Conservation (phyloP, 305 asterid genomes). For the Solanum chacoense region DNA sequence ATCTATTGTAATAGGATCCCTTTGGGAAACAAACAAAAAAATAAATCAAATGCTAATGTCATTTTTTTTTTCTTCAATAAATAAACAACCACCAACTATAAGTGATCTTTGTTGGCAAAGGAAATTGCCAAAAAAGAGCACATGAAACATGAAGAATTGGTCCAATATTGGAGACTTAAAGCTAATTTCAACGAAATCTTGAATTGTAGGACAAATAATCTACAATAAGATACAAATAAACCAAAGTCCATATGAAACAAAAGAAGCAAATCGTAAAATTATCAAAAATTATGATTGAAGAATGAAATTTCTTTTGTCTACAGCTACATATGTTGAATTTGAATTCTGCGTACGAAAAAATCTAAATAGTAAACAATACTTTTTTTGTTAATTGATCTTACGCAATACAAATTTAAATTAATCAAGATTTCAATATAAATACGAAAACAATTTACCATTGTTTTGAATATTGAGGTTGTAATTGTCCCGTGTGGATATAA, state of each 20-base stretch:
- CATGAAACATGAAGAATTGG: not conserved
- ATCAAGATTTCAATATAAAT: not conserved
- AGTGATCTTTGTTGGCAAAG: not conserved
- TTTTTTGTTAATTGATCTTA: fast-evolving
- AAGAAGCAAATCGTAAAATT: not conserved
- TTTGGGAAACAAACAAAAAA: not conserved
- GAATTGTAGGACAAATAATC: not conserved
- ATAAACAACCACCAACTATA: not conserved
- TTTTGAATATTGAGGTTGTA: not conserved
- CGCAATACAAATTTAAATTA: not conserved
- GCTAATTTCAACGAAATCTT: not conserved
- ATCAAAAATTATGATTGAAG: not conserved
- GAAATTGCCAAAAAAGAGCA: not conserved
- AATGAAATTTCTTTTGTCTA: not conserved
- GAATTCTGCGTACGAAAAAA: not conserved
- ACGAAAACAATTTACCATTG: no score
- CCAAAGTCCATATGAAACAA: not conserved
- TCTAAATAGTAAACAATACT: not conserved
- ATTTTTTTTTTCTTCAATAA: not conserved
- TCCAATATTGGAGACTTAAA: not conserved
- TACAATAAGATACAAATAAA: not conserved
- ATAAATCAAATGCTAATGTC: not conserved
- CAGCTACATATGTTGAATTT: fast-evolving
- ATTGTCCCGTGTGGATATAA: not conserved
- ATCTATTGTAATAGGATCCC: not conserved